Evolutionary conservation across 2,329 filamentous ascomycete species (phyloP).

Genomic region (Sporothrix dimorphospora): DNA sequence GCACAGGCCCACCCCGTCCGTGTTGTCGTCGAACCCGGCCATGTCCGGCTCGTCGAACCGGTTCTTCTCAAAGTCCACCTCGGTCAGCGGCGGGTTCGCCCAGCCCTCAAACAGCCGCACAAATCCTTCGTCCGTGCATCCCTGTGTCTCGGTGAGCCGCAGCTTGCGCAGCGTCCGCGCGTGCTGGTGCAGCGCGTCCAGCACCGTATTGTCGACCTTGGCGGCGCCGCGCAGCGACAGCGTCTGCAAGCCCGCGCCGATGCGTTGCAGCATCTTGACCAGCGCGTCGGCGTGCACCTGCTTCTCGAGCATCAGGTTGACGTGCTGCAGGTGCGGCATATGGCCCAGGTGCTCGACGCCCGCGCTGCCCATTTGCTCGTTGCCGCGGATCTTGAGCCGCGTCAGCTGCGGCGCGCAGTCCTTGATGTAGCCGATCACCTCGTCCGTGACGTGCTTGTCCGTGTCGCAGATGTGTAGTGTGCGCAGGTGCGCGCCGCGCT

Average conservation of each 20-base stretch:
- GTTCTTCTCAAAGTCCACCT: conserved; percentile 75
- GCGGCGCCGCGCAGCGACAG: conserved; percentile 74
- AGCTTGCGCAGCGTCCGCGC: conserved; percentile 74
- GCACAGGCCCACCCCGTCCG: conserved; percentile 71
- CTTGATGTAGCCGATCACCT: conserved; percentile 65
- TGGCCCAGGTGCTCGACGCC: conserved; percentile 67
- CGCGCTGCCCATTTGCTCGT: conserved; percentile 69
- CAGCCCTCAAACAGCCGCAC: conserved; percentile 73
- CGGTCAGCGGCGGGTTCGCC: conserved; percentile 70
- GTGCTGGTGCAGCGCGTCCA: conserved; percentile 69
- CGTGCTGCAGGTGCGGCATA: conserved; percentile 68
- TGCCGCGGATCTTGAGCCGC: conserved; percentile 79
- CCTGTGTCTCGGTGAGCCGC: conserved; percentile 76
- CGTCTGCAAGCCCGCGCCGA: conserved; percentile 72
- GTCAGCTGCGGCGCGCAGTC: conserved; percentile 68
- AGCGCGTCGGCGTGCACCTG: conserved; percentile 61
- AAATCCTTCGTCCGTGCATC: conserved; percentile 76
- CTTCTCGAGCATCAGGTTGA: conserved; percentile 71
- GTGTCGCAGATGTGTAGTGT: conserved; percentile 80
- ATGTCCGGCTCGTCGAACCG: conserved; percentile 74
- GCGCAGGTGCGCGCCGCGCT: conserved; percentile 67
- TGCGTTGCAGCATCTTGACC: conserved; percentile 59
- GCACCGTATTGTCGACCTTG: conserved; percentile 67
- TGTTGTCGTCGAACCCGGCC: conserved; percentile 67
- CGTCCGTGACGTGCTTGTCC: conserved; percentile 78